Evolutionary conservation across 2,329 filamentous ascomycete genomes (phyloP).

Genomic region (Huntiella moniliformis): DNA sequence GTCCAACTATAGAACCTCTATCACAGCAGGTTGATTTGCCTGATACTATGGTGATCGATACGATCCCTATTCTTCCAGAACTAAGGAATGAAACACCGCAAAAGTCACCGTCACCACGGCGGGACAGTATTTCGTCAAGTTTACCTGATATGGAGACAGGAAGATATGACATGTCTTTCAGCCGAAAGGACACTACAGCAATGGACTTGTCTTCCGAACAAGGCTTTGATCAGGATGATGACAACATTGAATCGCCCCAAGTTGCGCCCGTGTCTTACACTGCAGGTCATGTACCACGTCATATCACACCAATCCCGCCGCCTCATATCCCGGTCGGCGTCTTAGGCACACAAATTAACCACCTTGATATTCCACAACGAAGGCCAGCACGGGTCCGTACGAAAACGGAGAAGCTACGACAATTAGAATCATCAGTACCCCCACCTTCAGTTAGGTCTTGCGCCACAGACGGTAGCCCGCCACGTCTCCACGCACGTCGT

Average conservation of each 20-base stretch:
- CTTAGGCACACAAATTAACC: background rate
- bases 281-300: background rate
- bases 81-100: background rate
- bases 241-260: background rate
- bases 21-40: conserved; percentile 2
- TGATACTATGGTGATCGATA: conserved; percentile 8
- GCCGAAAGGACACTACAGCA: background rate
- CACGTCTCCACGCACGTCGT: background rate
- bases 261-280: conserved; percentile 3
- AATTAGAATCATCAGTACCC: background rate
- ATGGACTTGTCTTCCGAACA: background rate
- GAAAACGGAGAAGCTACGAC: background rate
- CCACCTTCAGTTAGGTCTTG: background rate
- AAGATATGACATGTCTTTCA: background rate
- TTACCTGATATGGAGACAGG: background rate
- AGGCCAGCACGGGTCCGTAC: background rate
- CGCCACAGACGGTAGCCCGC: conserved; percentile 2
- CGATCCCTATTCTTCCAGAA: background rate
- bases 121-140: conserved; percentile 1
- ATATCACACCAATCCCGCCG: conserved; percentile 1
- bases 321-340: background rate
- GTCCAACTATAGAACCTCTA: conserved; percentile 9
- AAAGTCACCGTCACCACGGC: too few species aligned
- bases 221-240: background rate
- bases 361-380: background rate